These are phyloP conservation scores for Arabidopsis lyrata DNA, from an alignment of 441 rosid genomes.

Conservation along the genomic window DNA sequence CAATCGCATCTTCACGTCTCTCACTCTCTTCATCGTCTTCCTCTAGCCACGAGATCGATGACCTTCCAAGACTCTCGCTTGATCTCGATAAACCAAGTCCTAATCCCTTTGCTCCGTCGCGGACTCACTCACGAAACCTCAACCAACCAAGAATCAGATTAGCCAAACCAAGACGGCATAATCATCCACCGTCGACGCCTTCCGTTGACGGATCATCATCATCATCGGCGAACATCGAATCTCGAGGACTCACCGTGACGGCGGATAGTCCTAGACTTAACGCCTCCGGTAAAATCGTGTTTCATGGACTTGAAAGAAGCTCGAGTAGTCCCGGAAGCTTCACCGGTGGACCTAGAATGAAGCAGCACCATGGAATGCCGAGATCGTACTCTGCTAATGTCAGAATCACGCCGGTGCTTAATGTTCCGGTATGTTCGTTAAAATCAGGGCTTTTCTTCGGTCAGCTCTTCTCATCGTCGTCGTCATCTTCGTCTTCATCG, in stretches of 20 bases:
- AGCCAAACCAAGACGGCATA: conserved; percentile 53
- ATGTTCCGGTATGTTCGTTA: conserved; percentile 85
- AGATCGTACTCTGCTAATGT: conserved; percentile 92
- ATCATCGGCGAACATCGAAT: conserved; percentile 49
- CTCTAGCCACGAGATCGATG: conserved; percentile 85
- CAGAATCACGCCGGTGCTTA: conserved; percentile 87
- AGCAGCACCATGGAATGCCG: conserved; percentile 85
- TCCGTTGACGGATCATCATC: conserved; percentile 55
- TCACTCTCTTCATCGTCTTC: conserved; percentile 85
- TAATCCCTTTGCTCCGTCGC: conserved; percentile 51
- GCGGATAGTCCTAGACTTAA: conserved; percentile 92
- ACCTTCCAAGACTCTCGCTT: conserved; percentile 78
- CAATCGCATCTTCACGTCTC: conserved; percentile 72
- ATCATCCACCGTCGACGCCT: conserved; percentile 16
- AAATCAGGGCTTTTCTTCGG: conserved; percentile 58
- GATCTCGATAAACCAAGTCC: conserved; percentile 66
- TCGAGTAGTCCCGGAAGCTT: conserved; percentile 96
- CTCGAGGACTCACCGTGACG: conserved; percentile 70
- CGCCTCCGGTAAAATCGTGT: conserved; percentile 89
- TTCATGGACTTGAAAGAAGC: conserved; percentile 87
- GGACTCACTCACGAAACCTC: conserved; percentile 34
- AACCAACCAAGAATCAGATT: conserved; percentile 61
- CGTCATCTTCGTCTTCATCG: conserved; percentile 46
- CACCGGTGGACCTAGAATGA: conserved; percentile 78
- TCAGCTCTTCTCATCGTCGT: conserved; percentile 64